Base-by-base conservation (phyloP, 2,329 filamentous ascomycete genomes). In the Ambrosiella xylebori region DNA sequence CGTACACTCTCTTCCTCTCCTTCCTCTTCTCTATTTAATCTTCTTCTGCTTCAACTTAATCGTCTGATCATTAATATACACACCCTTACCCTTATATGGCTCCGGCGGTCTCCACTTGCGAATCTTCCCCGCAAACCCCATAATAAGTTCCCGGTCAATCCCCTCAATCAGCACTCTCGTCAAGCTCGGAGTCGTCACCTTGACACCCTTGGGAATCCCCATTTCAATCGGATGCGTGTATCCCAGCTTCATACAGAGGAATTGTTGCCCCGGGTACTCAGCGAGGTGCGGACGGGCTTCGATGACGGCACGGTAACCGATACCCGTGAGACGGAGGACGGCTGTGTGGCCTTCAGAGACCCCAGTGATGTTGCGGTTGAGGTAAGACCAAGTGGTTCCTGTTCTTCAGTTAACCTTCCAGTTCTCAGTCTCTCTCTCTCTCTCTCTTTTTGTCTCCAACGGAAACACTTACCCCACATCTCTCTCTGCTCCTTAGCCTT, bases 51-150 rank as follows among this genome's bases (percentile, higher is more conserved):
- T 98, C 71, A 98, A 71, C 78, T 86, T 95, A 74, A 98, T 96
- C 37, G 89, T 96, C 78, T 98, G 89, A 63, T 90, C 88, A 67
- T 97, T 94, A 65, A 98, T 84, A 69, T 97, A 98, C 65, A 98
- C 95, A 65, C 93, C 93, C 81, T 98, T 97, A 64, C 93, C 93
- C 81, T 98, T 98, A 73, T 98, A 98, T 63, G 93, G 93, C 74
- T 98, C 93, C 37, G 93, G 93, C 63, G 79, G 80, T 68, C 93
- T 84, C 91, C 91, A 97, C 71, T 76, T 79, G 65, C 88, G 78
- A 64, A 98, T 94, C 65, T 84, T 76, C 0, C 93, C 93, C 15
- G 93, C 93, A 70, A 97, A 96, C 60, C 86, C 83, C 78, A 89
- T 93, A 62, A 98, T 82, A 54, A 84, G 78, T 71, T 94, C 84